Evolutionary conservation across 345 rosid species (phyloP).

Genomic region (Eucalyptus sp.): DNA sequence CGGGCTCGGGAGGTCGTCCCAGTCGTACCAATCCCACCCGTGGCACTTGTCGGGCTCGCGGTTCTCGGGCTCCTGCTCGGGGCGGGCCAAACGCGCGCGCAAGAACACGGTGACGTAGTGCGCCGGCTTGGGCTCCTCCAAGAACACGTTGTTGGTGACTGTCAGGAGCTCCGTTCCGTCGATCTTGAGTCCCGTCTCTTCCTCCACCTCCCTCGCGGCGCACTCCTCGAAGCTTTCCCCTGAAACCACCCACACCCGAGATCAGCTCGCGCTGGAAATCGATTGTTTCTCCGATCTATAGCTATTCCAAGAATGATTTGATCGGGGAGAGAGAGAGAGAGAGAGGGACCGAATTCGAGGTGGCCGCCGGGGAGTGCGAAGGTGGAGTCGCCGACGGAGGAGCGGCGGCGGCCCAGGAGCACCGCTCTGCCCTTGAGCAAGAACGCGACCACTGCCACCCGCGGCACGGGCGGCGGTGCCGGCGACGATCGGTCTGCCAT

Average conservation of each 20-base stretch:
- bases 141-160: constrained; percentile 50
- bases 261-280: neutral
- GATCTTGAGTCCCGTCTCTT: constrained; percentile 65
- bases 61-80: constrained; percentile 35
- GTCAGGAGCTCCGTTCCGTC: constrained; percentile 37
- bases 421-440: constrained; percentile 49
- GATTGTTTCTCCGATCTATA: neutral
- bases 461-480: constrained; percentile 18
- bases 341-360: constrained; percentile 74
- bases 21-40: constrained; percentile 81
- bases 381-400: constrained; percentile 56
- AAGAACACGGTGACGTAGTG: constrained; percentile 61
- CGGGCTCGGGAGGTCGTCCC: constrained; percentile 64
- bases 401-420: constrained; percentile 65
- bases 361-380: constrained; percentile 94
- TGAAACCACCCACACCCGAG: neutral
- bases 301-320: neutral
- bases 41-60: constrained; percentile 60
- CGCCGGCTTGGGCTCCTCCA: constrained; percentile 39
- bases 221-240: constrained; percentile 91
- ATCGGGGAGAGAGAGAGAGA: neutral
- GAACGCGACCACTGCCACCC: constrained; percentile 67
- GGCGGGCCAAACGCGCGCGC: constrained; percentile 33
- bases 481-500: constrained; percentile 5
- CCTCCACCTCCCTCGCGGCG: constrained; percentile 63